phyloP scores from a whole-genome alignment of 768 basidiomycete species.

The Clitopilus hobsonii region DNA sequence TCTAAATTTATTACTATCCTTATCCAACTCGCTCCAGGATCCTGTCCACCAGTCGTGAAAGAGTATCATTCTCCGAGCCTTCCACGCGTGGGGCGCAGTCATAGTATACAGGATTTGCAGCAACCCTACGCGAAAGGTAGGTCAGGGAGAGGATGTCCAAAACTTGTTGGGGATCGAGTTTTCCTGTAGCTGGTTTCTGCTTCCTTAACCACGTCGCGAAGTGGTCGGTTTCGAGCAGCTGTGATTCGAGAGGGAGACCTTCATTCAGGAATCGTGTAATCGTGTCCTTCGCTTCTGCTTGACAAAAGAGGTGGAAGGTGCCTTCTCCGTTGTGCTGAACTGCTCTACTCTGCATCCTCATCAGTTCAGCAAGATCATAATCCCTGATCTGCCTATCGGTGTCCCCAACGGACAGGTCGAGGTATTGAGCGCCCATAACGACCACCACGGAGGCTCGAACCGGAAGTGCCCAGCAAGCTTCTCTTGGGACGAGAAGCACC shows the following conservation, averaged over 20 bases:
- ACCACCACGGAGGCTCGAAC: slow-evolving; percentile 78
- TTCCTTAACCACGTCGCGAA: slow-evolving; percentile 44
- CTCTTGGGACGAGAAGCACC: slow-evolving; percentile 77
- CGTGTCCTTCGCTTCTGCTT: slow-evolving; percentile 77
- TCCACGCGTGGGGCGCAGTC: slow-evolving; percentile 34
- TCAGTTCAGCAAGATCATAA: slow-evolving; percentile 77
- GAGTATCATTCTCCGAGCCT: slow-evolving; percentile 41
- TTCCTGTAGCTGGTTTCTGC: slow-evolving; percentile 30
- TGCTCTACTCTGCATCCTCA: slow-evolving; percentile 89
- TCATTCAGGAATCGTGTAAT: slow-evolving; percentile 82
- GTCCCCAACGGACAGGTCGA: slow-evolving; percentile 40
- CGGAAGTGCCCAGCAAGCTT: slow-evolving; percentile 87
- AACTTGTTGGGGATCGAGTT: slow-evolving; percentile 56
- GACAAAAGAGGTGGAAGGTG: slow-evolving; percentile 85
- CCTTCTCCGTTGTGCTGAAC: slow-evolving; percentile 58
- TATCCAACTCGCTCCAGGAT: slow-evolving; percentile 18
- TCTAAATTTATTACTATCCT: slow-evolving; percentile 2
- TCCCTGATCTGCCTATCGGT: slow-evolving; percentile 69
- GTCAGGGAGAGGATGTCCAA: slow-evolving; percentile 80
- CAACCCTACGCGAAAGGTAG: slow-evolving; percentile 67
- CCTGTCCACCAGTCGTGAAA: slow-evolving; percentile 72
- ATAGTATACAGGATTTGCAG: slow-evolving; percentile 84
- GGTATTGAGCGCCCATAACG: slow-evolving; percentile 90
- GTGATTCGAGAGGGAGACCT: slow-evolving; percentile 88
- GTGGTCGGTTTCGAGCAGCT: slow-evolving; percentile 46